A percentile compares a stretch with the other conserved stretches of the same genome.
Evolutionary conservation across 2,329 filamentous ascomycete species (phyloP).

Genomic region (Monilinia polystroma): DNA sequence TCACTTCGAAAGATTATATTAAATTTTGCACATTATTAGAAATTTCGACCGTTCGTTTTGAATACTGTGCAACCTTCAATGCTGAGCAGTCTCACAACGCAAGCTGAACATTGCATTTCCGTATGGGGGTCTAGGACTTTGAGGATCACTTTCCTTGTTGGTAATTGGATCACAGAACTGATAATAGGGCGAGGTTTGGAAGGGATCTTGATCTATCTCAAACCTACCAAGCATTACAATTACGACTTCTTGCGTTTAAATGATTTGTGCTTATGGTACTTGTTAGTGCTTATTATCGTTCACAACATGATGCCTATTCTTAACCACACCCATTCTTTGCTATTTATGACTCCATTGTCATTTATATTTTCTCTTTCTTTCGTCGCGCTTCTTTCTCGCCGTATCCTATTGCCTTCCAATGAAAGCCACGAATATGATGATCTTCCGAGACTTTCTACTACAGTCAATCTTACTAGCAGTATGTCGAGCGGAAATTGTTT

Average conservation of each 20-base stretch:
- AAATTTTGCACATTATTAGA: not conserved
- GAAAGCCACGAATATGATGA: not conserved
- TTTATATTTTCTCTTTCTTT: not conserved
- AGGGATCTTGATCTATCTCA: not conserved
- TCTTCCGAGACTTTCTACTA: not conserved
- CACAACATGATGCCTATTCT: not conserved
- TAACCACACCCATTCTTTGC: not conserved
- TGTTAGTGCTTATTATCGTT: not conserved
- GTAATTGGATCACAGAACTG: not conserved
- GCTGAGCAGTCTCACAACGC: not conserved
- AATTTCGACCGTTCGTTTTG: not conserved
- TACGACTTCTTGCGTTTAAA: not conserved
- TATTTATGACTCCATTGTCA: not conserved
- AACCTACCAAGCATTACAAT: conserved; percentile 1
- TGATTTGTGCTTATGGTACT: not conserved
- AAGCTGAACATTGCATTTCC: not conserved
- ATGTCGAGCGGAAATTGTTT: conserved; percentile 14
- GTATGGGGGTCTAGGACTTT: not conserved
- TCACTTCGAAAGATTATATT: not conserved
- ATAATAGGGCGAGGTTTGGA: not conserved
- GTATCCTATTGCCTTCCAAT: not conserved
- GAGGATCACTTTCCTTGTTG: conserved; percentile 7
- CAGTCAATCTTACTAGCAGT: not conserved
- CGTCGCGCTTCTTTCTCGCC: not conserved
- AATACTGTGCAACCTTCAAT: not conserved